Conservation (phyloP, 1,284 basidiomycete genomes). For the Thelephora terrestris region DNA sequence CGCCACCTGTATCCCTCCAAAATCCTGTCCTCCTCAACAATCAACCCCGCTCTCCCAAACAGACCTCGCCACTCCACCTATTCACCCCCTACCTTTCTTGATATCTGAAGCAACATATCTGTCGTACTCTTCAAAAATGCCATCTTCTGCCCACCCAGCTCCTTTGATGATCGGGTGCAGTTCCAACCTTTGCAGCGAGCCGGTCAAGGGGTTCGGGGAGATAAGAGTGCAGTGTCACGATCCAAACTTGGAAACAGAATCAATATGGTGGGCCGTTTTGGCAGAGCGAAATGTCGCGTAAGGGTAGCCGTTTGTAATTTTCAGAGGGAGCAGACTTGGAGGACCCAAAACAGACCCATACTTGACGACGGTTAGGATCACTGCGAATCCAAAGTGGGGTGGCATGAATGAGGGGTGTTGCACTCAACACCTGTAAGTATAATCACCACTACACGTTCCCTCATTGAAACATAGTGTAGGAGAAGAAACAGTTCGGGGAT, state of each 20-base stretch:
- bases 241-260: conserved; percentile 55
- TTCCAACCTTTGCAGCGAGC: conserved; percentile 52
- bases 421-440: conserved; percentile 75
- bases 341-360: conserved; percentile 51
- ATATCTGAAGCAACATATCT: conserved; percentile 53
- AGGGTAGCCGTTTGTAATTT: conserved; percentile 56
- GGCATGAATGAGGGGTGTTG: conserved; percentile 16
- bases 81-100: conserved; percentile 35
- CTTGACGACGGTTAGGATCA: conserved; percentile 12
- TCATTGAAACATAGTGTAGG: conserved; percentile 63
- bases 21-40: too few species aligned
- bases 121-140: conserved; percentile 63
- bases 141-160: conserved; percentile 50
- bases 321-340: too few species aligned
- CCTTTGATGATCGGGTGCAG: conserved; percentile 48
- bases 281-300: conserved; percentile 78
- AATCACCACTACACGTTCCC: conserved; percentile 63
- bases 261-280: conserved; percentile 10
- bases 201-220: conserved; percentile 47
- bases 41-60: conserved; percentile 70
- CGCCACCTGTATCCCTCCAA: too few species aligned
- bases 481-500: conserved; percentile 79
- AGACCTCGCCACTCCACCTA: conserved; percentile 55
- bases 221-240: conserved; percentile 73
- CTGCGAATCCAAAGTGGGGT: neutral